Percentiles rank a stretch among this genome's conserved stretches.
Conservation (phyloP, 805 yeast species). For the Candida pseudofarinosa region DNA sequence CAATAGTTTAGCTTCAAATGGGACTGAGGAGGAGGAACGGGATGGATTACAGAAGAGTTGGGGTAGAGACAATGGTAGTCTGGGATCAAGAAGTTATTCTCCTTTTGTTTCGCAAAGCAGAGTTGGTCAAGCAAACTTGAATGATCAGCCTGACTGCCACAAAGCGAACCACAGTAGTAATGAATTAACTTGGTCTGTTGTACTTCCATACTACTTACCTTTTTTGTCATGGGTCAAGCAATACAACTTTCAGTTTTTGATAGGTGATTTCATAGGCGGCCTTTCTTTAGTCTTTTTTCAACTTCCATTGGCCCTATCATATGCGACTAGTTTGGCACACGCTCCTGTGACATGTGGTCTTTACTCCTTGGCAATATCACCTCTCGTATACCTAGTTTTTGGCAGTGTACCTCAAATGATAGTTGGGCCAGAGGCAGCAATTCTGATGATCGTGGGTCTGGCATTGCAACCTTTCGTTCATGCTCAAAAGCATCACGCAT, state of each 20-base stretch:
- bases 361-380: conserved; percentile 35
- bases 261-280: conserved; percentile 78
- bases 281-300: conserved; percentile 86
- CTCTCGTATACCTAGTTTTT: conserved; percentile 36
- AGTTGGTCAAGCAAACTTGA: neutral
- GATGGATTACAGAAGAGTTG: neutral
- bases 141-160: conserved; percentile 19
- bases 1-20: neutral
- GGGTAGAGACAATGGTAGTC: neutral
- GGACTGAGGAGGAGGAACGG: neutral
- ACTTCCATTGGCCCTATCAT: conserved; percentile 67
- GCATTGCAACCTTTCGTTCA: conserved; percentile 42
- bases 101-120: neutral
- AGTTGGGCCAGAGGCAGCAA: conserved; percentile 46
- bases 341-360: conserved; percentile 40
- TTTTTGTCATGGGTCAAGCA: conserved; percentile 62
- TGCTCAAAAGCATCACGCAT: conserved; percentile 27
- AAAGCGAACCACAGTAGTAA: conserved; percentile 16
- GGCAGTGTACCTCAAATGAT: conserved; percentile 47
- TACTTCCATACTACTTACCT: conserved; percentile 63
- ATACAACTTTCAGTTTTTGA: conserved; percentile 37
- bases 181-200: conserved; percentile 22
- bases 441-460: conserved; percentile 43
- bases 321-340: conserved; percentile 39
- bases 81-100: neutral